phyloP scores from a whole-genome alignment of 805 yeast species.

The baker's yeast (Saccharomyces cerevisiae) region DNA sequence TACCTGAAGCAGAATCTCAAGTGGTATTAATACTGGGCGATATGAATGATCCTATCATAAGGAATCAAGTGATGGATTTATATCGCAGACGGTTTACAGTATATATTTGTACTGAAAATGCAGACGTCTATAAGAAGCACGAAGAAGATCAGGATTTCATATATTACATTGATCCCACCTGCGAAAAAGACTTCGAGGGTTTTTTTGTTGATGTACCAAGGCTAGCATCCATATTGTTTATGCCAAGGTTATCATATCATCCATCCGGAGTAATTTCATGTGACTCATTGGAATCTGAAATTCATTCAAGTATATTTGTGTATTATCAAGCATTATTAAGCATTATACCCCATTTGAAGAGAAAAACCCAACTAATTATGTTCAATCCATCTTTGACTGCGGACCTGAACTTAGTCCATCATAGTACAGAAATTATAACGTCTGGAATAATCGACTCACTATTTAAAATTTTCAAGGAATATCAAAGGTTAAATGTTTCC shows the following conservation, averaged over 20 bases:
- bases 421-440: conserved; percentile 23
- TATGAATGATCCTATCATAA: conserved; percentile 30
- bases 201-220: conserved; percentile 6
- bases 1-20: conserved; percentile 11
- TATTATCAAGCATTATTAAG: conserved; percentile 17
- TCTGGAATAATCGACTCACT: conserved; percentile 23
- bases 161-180: conserved; percentile 19
- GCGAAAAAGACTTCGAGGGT: conserved; percentile 14
- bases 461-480: conserved; percentile 11
- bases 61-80: conserved; percentile 30
- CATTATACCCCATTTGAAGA: conserved; percentile 17
- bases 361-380: conserved; percentile 18
- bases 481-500: conserved; percentile 10
- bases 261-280: conserved; percentile 22
- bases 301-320: conserved; percentile 19
- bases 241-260: conserved; percentile 29
- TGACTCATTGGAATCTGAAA: conserved; percentile 16
- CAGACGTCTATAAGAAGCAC: conserved; percentile 13
- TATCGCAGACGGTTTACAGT: conserved; percentile 28
- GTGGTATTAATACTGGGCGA: conserved; percentile 27
- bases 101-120: conserved; percentile 26
- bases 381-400: conserved; percentile 26
- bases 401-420: conserved; percentile 18
- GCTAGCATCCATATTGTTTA: conserved; percentile 23
- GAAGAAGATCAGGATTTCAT: conserved; percentile 27